Conservation (phyloP, 306 rosid genomes). For the Malus sieversii region DNA sequence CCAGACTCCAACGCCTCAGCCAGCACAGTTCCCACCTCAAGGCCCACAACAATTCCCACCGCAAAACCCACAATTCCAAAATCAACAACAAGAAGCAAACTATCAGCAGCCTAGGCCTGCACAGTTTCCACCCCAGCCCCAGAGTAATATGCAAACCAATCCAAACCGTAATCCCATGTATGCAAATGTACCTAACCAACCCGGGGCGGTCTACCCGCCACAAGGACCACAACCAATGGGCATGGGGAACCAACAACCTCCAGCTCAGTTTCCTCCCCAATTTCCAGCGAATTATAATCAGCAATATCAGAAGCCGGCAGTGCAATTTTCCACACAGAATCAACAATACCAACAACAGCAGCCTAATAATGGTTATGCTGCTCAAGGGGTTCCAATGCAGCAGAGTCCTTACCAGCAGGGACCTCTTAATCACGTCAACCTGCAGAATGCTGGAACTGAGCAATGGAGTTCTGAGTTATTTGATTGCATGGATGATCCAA, state of each 20-base stretch:
- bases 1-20: constrained; percentile 1
- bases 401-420: neutral
- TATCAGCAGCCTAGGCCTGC: neutral
- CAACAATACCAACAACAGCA: neutral
- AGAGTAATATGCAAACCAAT: neutral
- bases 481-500: constrained; percentile 28
- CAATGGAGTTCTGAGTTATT: constrained; percentile 13
- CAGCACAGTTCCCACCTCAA: neutral
- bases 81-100: neutral
- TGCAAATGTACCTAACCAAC: neutral
- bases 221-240: neutral
- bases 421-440: neutral
- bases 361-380: neutral
- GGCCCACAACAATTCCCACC: neutral
- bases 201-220: neutral
- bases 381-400: constrained; percentile 6
- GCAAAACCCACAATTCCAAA: constrained; percentile 1
- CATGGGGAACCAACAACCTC: neutral
- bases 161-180: neutral
- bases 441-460: neutral
- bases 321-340: neutral
- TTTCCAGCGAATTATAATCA: neutral
- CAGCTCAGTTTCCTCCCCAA: neutral
- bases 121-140: neutral
- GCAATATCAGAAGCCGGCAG: neutral